phyloP scores from a whole-genome alignment of 805 yeast species.

The Nakazawaea populi region DNA sequence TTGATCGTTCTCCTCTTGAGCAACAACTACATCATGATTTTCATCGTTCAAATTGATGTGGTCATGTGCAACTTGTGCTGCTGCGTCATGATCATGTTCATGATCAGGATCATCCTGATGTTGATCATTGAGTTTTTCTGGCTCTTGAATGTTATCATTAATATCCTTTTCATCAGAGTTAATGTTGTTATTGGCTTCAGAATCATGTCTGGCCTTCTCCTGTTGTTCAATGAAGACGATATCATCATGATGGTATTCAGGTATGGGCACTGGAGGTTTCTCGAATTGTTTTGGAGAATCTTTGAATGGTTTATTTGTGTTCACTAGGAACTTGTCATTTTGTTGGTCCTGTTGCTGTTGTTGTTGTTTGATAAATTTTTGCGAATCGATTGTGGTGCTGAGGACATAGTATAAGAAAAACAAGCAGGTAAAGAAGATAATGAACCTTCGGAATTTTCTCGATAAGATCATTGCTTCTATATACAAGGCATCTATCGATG shows the following conservation, averaged over 20 bases:
- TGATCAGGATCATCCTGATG: background rate
- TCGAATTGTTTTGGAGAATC: background rate
- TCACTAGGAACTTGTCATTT: background rate
- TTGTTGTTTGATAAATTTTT: too few relatives aligned
- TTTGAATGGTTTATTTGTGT: background rate
- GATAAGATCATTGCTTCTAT: background rate
- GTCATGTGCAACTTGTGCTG: background rate
- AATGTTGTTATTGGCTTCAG: too few relatives aligned
- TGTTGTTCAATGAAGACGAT: background rate
- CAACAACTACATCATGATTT: background rate
- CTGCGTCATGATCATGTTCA: background rate
- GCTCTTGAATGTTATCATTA: background rate
- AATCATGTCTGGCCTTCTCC: too few relatives aligned
- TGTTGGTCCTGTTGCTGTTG: background rate
- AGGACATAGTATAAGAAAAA: background rate
- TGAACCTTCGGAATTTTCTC: constrained; percentile 1
- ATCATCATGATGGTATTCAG: background rate
- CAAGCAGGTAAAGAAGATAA: background rate
- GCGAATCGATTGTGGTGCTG: background rate
- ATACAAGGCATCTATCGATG: too few relatives aligned
- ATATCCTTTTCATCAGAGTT: background rate
- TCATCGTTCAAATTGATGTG: background rate
- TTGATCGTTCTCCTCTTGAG: background rate
- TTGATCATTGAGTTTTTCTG: background rate
- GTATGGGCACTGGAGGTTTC: background rate